These are phyloP conservation scores for Nissolia schottii DNA, from an alignment of 306 rosid genomes.

Conservation along the genomic window DNA sequence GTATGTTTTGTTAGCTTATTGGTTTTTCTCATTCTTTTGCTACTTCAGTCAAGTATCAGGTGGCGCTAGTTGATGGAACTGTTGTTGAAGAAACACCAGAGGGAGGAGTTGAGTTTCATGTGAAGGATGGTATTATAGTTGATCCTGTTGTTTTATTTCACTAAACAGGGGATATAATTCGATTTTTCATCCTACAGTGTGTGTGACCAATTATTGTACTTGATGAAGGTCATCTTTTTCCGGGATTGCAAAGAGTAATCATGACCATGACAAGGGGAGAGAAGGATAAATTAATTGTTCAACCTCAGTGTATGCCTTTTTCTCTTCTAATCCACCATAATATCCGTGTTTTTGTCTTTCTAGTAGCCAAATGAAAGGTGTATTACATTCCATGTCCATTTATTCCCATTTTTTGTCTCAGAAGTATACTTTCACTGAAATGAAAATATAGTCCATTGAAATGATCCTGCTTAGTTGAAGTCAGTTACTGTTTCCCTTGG, in stretches of 20 bases:
- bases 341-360: slow-evolving; percentile 1
- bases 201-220: neutral
- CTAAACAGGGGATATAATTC: neutral
- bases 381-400: neutral
- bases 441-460: neutral
- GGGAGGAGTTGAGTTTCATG: slow-evolving; percentile 56
- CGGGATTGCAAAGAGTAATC: slow-evolving; percentile 49
- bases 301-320: slow-evolving; percentile 55
- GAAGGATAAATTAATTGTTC: slow-evolving; percentile 64
- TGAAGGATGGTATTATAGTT: slow-evolving; percentile 52
- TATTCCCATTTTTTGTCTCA: neutral
- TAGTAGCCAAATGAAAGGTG: neutral
- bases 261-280: slow-evolving; percentile 62
- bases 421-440: neutral
- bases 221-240: slow-evolving; percentile 49
- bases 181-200: slow-evolving; percentile 2
- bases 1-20: slow-evolving; percentile 7
- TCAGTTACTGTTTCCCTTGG: neutral
- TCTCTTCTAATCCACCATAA: slow-evolving; percentile 13
- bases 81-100: slow-evolving; percentile 51
- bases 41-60: slow-evolving; percentile 53
- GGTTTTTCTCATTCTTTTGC: neutral
- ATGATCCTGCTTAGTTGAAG: neutral
- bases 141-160: neutral
- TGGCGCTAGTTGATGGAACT: slow-evolving; percentile 46